Percentiles rank a stretch among this genome's conserved stretches.
Conservation (phyloP, 139 green algal genomes). For the Haematococcus lacustris region DNA sequence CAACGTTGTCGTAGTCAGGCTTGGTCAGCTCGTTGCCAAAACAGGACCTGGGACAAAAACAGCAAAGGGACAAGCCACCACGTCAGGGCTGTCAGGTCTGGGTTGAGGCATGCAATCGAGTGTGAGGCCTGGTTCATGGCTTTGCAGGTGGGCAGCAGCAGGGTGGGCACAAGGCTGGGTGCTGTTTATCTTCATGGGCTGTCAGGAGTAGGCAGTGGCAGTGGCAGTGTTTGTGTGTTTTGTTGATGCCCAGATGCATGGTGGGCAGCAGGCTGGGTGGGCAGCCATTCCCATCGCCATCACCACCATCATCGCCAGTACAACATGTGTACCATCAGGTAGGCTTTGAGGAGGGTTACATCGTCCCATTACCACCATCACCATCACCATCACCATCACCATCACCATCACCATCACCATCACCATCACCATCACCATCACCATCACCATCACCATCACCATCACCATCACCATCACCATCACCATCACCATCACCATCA, state of each 20-base stretch:
- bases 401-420: slow-evolving; percentile 4
- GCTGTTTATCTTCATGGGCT: too few species aligned
- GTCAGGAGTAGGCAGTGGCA: too few species aligned
- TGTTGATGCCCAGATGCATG: too few species aligned
- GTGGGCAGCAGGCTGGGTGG: too few species aligned
- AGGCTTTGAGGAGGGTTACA: too few species aligned
- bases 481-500: slow-evolving; percentile 4
- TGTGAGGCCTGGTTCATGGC: not conserved
- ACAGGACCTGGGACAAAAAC: slow-evolving; percentile 23
- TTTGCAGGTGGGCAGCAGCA: not conserved
- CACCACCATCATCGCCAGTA: too few species aligned
- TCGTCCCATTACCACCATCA: slow-evolving; percentile 4
- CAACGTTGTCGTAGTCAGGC: slow-evolving; percentile 69
- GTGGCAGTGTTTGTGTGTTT: too few species aligned
- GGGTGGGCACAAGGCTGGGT: not conserved
- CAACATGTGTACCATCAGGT: too few species aligned
- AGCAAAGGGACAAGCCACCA: too few species aligned
- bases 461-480: slow-evolving; percentile 4
- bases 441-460: slow-evolving; percentile 3
- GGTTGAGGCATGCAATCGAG: slow-evolving; percentile 37
- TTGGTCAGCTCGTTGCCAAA: slow-evolving; percentile 56
- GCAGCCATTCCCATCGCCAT: too few species aligned
- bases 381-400: slow-evolving; percentile 3
- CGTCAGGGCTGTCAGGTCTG: too few species aligned
- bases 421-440: slow-evolving; percentile 4